Base-by-base conservation (phyloP, 306 rosid species). In the Acacia acuminata region DNA sequence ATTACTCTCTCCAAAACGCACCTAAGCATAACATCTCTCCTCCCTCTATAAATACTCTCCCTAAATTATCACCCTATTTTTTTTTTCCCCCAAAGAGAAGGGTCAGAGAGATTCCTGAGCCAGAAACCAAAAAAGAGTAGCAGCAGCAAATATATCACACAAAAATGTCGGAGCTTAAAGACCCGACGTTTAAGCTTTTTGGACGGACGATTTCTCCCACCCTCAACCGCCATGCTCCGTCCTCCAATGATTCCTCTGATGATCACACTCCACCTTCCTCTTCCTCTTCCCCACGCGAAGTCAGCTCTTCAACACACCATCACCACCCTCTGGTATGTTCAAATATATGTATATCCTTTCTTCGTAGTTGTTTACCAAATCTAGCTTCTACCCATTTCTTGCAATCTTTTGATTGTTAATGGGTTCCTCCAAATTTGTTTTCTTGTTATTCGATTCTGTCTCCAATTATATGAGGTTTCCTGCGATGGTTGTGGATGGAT, bases 181-280 rank as follows among this genome's bases (percentile, higher is more conserved):
- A 91, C 81, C 81, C 87, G 27, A 83, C 85, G 19, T 88, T 93
- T 69, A 94, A 91, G 93, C 91, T 93, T 4, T 93, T 95, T 77
- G 98, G 98, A 15, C 86, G 87, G 86, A 95, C 94, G 72, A 91
- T 95, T 86, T 71, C 90, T 1, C 70, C 93, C 80, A 91, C 89
- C 77, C 77, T 53, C 17, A 84, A 43, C 73, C 82, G 50, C 16
- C 58, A 79, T 22, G 15, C 44, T 79, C 63, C 72, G 71, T 9
- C 70, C 79, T 2, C 8, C 2, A 75, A 78, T 55, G 76, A 11
- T 27, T 75, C 81, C 51, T 71, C 22, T 0, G 38, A 81, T 24
- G 38, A 81, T 32, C 77, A 67, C 24, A 87, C 78, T 58, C 82
- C 10, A 74, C 55, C 70, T 82, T 85, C 89, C 73, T 79, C 92